These are phyloP conservation scores for Colletotrichum coccodes DNA, from an alignment of 2,329 filamentous ascomycete genomes.

Conservation along the genomic window DNA sequence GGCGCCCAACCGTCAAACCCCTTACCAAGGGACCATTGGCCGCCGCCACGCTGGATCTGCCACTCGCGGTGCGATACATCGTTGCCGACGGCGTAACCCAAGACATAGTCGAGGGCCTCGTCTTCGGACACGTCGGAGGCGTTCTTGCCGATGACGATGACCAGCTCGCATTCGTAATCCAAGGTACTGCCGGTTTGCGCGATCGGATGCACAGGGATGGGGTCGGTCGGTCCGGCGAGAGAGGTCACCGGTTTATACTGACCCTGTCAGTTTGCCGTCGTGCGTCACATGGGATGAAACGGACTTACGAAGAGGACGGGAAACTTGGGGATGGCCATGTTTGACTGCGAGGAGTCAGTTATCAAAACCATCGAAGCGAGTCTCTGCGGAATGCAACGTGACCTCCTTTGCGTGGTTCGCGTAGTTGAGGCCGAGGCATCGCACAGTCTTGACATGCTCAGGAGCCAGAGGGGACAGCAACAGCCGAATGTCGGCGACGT, in stretches of 20 bases:
- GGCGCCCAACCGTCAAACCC: slow-evolving; percentile 82
- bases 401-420: slow-evolving; percentile 76
- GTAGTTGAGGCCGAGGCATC: slow-evolving; percentile 79
- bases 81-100: slow-evolving; percentile 81
- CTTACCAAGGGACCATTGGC: slow-evolving; percentile 79
- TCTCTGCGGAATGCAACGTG: neutral
- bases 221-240: slow-evolving; percentile 70
- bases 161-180: slow-evolving; percentile 85
- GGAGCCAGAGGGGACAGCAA: slow-evolving; percentile 73
- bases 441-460: slow-evolving; percentile 72
- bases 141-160: slow-evolving; percentile 76
- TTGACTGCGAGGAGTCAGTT: slow-evolving; percentile 53
- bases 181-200: slow-evolving; percentile 74
- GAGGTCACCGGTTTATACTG: slow-evolving; percentile 76
- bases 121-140: slow-evolving; percentile 73
- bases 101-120: slow-evolving; percentile 75
- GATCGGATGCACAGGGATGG: slow-evolving; percentile 72
- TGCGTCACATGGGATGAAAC: neutral
- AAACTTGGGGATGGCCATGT: slow-evolving; percentile 75
- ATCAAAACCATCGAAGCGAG: neutral
- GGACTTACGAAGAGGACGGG: slow-evolving; percentile 75
- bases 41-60: slow-evolving; percentile 74
- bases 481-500: slow-evolving; percentile 63
- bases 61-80: slow-evolving; percentile 85
- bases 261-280: neutral